Conservation (phyloP, 129 eudicot genomes). For the Kitagawia praeruptora region DNA sequence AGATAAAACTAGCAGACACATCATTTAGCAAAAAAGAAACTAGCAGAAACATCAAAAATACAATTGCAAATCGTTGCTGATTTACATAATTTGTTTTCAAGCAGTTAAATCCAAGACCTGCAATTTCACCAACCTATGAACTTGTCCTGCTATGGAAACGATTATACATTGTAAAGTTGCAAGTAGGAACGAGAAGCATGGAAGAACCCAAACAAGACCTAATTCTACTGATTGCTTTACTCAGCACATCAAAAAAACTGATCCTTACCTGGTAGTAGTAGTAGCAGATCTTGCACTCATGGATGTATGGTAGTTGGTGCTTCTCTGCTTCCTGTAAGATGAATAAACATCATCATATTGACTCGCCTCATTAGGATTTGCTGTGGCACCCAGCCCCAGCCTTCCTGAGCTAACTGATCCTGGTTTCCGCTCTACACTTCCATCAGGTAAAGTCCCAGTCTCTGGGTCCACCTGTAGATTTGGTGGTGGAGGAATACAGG, state of each 20-base stretch:
- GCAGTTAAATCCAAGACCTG: neutral
- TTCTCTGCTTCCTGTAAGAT: constrained; percentile 86
- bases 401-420: constrained; percentile 69
- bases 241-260: neutral
- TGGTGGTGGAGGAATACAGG: constrained; percentile 95
- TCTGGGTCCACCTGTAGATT: constrained; percentile 74
- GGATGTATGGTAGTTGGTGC: constrained; percentile 80
- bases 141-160: neutral
- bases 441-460: constrained; percentile 61
- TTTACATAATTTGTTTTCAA: neutral
- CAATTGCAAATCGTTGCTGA: neutral
- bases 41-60: neutral
- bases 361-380: constrained; percentile 71
- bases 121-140: neutral
- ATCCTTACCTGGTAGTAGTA: constrained; percentile 2
- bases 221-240: neutral
- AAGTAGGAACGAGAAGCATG: neutral
- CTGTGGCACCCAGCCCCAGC: constrained; percentile 89
- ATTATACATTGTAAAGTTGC: neutral
- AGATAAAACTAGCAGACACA: neutral
- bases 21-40: neutral
- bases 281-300: constrained; percentile 91
- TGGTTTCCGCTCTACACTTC: constrained; percentile 55
- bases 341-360: constrained; percentile 96
- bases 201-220: neutral